Base-by-base conservation (phyloP, 352 stramenopile species). In the Pythium rhizo-oryzae region DNA sequence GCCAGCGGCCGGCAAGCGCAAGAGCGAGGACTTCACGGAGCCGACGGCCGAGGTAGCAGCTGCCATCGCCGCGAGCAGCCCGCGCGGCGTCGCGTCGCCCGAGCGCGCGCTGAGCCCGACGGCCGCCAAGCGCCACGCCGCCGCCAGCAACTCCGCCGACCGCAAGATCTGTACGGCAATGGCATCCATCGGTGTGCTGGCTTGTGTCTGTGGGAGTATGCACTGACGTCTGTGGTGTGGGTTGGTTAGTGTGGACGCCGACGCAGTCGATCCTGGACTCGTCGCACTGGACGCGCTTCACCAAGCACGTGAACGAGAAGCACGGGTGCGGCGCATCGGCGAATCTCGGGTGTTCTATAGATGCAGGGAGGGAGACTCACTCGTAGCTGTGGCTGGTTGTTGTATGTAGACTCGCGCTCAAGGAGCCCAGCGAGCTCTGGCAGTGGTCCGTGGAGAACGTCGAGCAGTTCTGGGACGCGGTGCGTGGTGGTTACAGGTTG, bases 261-360 rank as follows among this genome's bases (percentile, higher is more conserved):
- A 67, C 82, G 25, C 65, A 74, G 50, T 53, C 75, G 46, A 67
- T 90, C 30, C 53, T 90, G 39, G 72, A 76, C 33, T 72, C 70
- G 16, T 91, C 82, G 37, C 78, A 92, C 51, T 91, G 82, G 84
- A 91, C 80, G 55, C 78, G 78, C 57, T 92, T 92, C 67, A 87
- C 82, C 60, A 61, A 74, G 30, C 74, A 79, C 55, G 77, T 92
- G n/a, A 90, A 89, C 73, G 44, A 81, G 21, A 69, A 77, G 24
- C 72, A 88, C 54, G 66, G 75, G 84, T 92, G 62, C 24, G 47
- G 19, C 6, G 24, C 2, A 16, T 12, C 35, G 35, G 25, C 47
- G 37, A 11, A 44, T 37, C 30, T n/a, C 21, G 28, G 11, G 15
- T 8, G 9, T 44, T 43, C 11, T 43, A 18, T n/a, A n/a, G n/a